A percentile compares a stretch with the other conserved stretches of the same genome.
Conservation (phyloP, 345 rosid species). For the Hypericum perforatum region DNA sequence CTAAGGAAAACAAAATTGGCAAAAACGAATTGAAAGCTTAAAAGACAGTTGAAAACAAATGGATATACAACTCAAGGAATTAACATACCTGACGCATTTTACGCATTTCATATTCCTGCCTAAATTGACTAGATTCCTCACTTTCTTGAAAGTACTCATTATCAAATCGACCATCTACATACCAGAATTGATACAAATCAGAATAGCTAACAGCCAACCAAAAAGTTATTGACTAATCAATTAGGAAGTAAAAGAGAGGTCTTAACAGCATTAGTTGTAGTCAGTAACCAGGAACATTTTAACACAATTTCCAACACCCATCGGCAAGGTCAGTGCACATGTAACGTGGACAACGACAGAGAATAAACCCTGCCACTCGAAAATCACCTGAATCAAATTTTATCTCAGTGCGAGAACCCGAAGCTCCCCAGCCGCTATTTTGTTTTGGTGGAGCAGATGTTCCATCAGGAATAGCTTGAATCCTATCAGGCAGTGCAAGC, state of each 20-base stretch:
- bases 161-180: constrained; percentile 19
- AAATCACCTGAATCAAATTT: constrained; percentile 10
- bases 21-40: not conserved
- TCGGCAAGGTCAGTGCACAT: too few relatives aligned
- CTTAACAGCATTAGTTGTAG: not conserved
- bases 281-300: not conserved
- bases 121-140: constrained; percentile 12
- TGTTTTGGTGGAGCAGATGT: constrained; percentile 8
- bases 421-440: constrained; percentile 13
- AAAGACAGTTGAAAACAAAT: not conserved
- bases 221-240: not conserved
- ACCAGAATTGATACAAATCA: not conserved
- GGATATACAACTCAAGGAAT: not conserved
- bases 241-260: not conserved
- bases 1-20: constrained; percentile 9
- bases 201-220: not conserved
- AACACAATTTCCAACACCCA: constrained; percentile 9
- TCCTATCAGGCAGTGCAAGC: constrained; percentile 16
- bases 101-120: constrained; percentile 27
- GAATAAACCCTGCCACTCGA: too few relatives aligned
- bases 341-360: too few relatives aligned
- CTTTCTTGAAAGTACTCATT: constrained; percentile 14
- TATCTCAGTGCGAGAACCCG: constrained; percentile 16
- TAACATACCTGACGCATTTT: constrained; percentile 19
- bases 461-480: constrained; percentile 21